phyloP scores from a whole-genome alignment of 306 rosid species.

The Begonia peltatifolia region DNA sequence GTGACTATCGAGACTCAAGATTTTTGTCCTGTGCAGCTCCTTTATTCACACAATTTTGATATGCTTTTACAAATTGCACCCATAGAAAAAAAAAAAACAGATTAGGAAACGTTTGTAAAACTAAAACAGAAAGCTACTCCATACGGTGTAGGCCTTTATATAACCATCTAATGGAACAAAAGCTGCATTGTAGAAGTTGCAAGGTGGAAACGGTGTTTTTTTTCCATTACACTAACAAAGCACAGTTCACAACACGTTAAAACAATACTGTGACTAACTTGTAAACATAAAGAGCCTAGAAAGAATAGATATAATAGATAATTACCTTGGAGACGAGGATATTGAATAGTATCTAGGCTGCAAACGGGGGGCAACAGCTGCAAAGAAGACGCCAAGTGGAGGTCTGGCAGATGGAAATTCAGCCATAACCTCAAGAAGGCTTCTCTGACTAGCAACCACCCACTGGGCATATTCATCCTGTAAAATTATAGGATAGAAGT shows the following conservation, averaged over 20 bases:
- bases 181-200: too few relatives aligned
- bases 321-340: conserved; percentile 82
- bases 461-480: conserved; percentile 94
- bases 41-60: neutral
- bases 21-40: neutral
- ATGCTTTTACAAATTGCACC: neutral
- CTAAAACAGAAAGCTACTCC: too few relatives aligned
- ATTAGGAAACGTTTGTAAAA: neutral
- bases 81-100: neutral
- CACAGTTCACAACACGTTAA: too few relatives aligned
- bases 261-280: too few relatives aligned
- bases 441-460: conserved; percentile 76
- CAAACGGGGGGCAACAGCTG: conserved; percentile 82
- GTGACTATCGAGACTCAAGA: too few relatives aligned
- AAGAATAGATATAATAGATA: neutral
- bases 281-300: neutral
- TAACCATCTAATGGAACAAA: too few relatives aligned
- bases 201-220: too few relatives aligned
- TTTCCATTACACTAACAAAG: too few relatives aligned
- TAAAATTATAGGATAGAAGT: conserved; percentile 12
- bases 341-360: conserved; percentile 95
- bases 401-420: conserved; percentile 86
- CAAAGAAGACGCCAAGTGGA: conserved; percentile 85
- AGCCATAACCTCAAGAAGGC: conserved; percentile 93
- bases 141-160: too few relatives aligned